phyloP scores from a whole-genome alignment of 73 alveolate species.

The Tetrahymena thermophila region DNA sequence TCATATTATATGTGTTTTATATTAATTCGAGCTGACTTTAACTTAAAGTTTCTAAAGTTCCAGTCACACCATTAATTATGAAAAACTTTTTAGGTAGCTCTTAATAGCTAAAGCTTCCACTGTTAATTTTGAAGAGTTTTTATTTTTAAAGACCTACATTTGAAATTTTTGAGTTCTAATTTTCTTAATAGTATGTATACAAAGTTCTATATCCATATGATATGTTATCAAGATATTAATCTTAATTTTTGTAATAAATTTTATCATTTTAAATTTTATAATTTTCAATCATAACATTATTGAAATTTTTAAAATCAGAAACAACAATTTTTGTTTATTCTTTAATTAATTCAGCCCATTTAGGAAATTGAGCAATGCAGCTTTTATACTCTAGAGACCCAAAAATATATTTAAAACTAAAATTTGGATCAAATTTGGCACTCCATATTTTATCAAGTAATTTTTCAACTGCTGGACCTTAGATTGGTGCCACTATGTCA shows the following conservation, averaged over 20 bases:
- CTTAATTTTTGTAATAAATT: too few species aligned
- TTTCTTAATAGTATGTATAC: neutral
- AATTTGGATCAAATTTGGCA: neutral
- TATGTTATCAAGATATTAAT: neutral
- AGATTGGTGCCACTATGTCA: neutral
- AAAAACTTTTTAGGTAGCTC: neutral
- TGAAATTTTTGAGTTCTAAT: neutral
- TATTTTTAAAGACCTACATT: neutral
- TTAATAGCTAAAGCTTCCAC: neutral
- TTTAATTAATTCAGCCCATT: neutral
- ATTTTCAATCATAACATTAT: neutral
- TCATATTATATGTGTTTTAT: too few species aligned
- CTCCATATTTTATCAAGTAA: neutral
- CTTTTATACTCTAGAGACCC: neutral
- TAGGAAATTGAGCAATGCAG: neutral
- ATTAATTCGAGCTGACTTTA: neutral
- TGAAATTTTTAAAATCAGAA: neutral
- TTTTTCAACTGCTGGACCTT: neutral
- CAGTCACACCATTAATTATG: neutral
- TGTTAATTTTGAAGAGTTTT: neutral
- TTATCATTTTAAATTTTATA: neutral
- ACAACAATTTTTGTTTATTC: neutral
- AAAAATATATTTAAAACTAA: neutral
- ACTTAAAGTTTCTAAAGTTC: neutral
- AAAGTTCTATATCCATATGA: neutral